A percentile compares a stretch with the other conserved stretches of the same genome.
phyloP scores from a whole-genome alignment of 768 basidiomycete genomes.

The Pisolithus orientalis region DNA sequence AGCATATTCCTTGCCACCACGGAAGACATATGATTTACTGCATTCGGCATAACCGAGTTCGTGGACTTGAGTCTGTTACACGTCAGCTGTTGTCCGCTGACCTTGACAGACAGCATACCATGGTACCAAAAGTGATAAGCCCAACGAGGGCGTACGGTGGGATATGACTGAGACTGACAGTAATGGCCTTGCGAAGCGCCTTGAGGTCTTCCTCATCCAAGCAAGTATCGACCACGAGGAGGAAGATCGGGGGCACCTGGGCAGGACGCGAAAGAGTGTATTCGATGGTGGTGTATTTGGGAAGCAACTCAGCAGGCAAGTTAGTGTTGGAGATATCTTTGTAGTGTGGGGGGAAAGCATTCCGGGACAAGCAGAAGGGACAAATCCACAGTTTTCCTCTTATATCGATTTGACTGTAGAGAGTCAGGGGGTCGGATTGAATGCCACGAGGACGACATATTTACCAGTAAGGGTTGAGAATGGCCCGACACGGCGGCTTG shows the following conservation, averaged over 20 bases:
- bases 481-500: constrained; percentile 95
- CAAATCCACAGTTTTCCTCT: constrained; percentile 99
- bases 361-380: constrained; percentile 95
- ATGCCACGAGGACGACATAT: constrained; percentile 15
- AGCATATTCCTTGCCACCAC: constrained; percentile 93
- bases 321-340: constrained; percentile 98
- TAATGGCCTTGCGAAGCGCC: constrained; percentile 89
- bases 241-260: constrained; percentile 91
- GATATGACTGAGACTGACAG: constrained; percentile 87
- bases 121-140: constrained; percentile 93
- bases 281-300: constrained; percentile 99
- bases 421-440: neutral
- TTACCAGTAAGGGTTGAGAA: constrained; percentile 96
- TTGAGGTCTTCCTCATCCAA: constrained; percentile 94
- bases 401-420: constrained; percentile 90
- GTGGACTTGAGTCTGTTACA: constrained; percentile 87
- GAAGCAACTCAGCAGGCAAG: constrained; percentile 90
- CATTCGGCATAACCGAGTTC: constrained; percentile 96
- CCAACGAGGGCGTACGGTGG: constrained; percentile 95
- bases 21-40: constrained; percentile 98
- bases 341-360: constrained; percentile 97
- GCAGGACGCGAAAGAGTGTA: constrained; percentile 94
- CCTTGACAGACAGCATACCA: constrained; percentile 48
- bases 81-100: neutral
- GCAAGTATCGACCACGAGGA: constrained; percentile 97